Base-by-base conservation (phyloP, 495 filamentous ascomycete species). In the Hypoxylon lienhwacheense region DNA sequence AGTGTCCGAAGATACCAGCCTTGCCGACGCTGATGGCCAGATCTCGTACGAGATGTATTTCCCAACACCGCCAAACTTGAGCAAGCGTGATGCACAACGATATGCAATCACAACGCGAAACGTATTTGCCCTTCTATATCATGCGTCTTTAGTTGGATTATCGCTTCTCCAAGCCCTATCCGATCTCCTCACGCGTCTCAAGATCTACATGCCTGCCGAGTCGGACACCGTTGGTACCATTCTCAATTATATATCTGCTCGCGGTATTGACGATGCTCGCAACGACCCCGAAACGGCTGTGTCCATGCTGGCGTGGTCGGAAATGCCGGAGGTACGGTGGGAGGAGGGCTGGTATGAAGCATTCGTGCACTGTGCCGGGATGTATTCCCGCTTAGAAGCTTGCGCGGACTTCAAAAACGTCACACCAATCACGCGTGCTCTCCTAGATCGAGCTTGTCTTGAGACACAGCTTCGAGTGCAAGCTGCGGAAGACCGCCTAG, bases 291-390 rank as follows among this genome's bases (percentile, higher is more conserved):
- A 81, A 28, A 71, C 72, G 0, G 85, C 86, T 1, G 77, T 84
- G 2, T 77, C 81, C 3, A 64, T 89, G 3, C 70, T 89, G 15
- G 80, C 81, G 6, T 89, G 81, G 76, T 81, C 79, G 16, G 86
- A 89, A 55, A 72, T 67, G 8, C 69, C 74, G 6, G 75, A 69
- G n/a, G 79, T 87, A 3, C 77, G 78, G 14, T 84, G 84, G 76
- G 76, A 81, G 17, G 77, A 83, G 49, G 82, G 85, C 12, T 89
- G 85, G 78, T 74, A 77, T 2, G 85, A 89, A 64, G 75, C 81
- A 12, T 89, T 85, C 61, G 73, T 82, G 7, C 86, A 89, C 49
- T 81, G 79, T 53, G 81, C 78, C 10, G 86, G 86, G 8, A 82
- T 87, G 83, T 77, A 81, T 50, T 69, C 77, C 17, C 74, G 72